Base-by-base conservation (phyloP, 1,284 basidiomycete species). In the Ceratobasidium theobromae region DNA sequence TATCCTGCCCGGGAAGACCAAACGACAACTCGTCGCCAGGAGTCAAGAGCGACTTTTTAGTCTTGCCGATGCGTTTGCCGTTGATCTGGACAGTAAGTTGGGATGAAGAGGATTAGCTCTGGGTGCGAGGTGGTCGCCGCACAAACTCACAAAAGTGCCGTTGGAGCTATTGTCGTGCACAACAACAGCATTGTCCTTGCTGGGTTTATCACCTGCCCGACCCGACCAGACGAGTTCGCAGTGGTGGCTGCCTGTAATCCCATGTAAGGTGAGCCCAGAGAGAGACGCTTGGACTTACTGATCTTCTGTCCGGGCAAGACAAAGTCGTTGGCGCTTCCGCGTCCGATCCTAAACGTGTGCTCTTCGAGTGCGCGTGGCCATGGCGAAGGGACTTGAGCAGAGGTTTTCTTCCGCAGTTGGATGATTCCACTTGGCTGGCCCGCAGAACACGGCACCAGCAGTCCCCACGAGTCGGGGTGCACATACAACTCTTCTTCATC, bases 11-110 rank as follows among this genome's bases (percentile, higher is more conserved):
- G 52, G 77, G 76, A 1, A 85, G 83, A 4, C 91, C 93, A 71
- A 95, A 87, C 4, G 87, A 86, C 65, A 95, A 81, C 75, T 94
- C 92, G 72, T 88, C 89, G 3, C 93, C 91, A 69, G 94, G 87
- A 25, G 79, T 80, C 54, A 95, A 77, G 54, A 92, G 78, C 32
- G 81, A 78, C 35, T 80, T 80, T 38, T 80, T 78, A 69, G 79
- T 79, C 71, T 78, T 86, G 57, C 82, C 85, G 68, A 94, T 81
- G 73, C 80, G 84, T 53, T 77, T 76, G 11, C 86, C 86, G 70
- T 91, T 91, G 73, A 94, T 86, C 90, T 93, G 58, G 14, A 46
- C 16, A 35, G 52, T n/a, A n/a, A n/a, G n/a, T n/a, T n/a, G n/a
- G n/a, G n/a, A n/a, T n/a, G n/a, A n/a, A n/a, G n/a, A 33, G 25